phyloP scores from a whole-genome alignment of 768 basidiomycete species.

The Nevesoporus exiguus region DNA sequence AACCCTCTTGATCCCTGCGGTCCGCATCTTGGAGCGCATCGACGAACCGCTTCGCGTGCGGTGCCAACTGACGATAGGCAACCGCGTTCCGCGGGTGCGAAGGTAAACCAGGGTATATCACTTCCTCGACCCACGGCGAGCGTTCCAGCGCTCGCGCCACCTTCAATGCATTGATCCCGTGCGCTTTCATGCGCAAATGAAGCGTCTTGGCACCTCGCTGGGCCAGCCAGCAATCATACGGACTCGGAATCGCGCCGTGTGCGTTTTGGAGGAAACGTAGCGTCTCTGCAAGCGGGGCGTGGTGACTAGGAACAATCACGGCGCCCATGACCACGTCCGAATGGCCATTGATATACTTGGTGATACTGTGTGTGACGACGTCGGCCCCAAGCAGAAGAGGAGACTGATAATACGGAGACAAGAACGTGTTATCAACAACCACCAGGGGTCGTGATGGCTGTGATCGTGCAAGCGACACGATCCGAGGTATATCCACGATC shows the following conservation, averaged over 20 bases:
- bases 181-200: conserved; percentile 80
- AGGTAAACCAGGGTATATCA: conserved; percentile 82
- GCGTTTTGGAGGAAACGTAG: conserved; percentile 91
- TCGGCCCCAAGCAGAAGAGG: conserved; percentile 85
- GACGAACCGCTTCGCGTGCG: conserved; percentile 68
- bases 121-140: conserved; percentile 64
- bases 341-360: conserved; percentile 93
- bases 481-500: conserved; percentile 73
- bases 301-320: conserved; percentile 61
- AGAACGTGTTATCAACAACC: conserved; percentile 92
- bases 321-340: conserved; percentile 92
- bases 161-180: conserved; percentile 77
- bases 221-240: conserved; percentile 88
- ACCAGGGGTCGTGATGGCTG: conserved; percentile 70
- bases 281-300: conserved; percentile 44
- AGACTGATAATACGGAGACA: conserved; percentile 87
- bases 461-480: conserved; percentile 60
- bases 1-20: conserved; percentile 47
- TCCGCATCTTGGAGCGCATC: conserved; percentile 34
- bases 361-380: conserved; percentile 78
- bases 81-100: conserved; percentile 62
- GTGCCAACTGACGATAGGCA: conserved; percentile 60
- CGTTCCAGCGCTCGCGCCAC: conserved; percentile 61
- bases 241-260: conserved; percentile 76
- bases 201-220: conserved; percentile 92